Evolutionary conservation across 2,329 filamentous ascomycete species (phyloP), one percentile per base, ranked within the genome.

Genomic region (Ophiostoma tasmaniense): DNA sequence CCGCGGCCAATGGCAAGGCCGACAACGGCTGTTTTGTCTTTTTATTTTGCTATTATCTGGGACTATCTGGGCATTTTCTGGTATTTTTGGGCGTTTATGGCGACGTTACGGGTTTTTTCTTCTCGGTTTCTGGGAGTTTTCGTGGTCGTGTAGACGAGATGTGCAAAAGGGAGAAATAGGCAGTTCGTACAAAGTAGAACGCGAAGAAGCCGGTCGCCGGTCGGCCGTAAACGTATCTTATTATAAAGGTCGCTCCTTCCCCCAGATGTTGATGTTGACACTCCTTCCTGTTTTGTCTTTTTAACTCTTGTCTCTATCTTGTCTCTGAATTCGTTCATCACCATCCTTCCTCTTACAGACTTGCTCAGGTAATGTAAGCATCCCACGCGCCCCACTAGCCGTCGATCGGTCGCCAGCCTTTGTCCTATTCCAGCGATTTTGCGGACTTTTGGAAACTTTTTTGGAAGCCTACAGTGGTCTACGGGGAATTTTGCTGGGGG

Each of bases 371-470:
- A 25, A 11, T 55, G 50, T 55, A 55, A 55, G 64, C 64, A 65
- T 65, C 33, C 37, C 37, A 28, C 64, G 37, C 22, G 68, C 68
- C 37, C 64, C 64, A 66, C 64, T 61, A 35, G 64, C n/a, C 28
- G n/a, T 33, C 61, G 67, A 68, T 68, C 67, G 39, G 30, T 55
- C 59, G 25, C 35, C n/a, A 20, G 25, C 37, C 10, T 37, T 62
- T 62, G 59, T 30, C 59, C 59, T 62, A 62, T 62, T 62, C 59
- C 13, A 62, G 59, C 59, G 30, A 62, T 62, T 13, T 1, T 55
- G 25, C 50, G 25, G 50, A 59, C 65, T 65, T 30, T 33, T 33
- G 33, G 33, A 33, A 33, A 33, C 33, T n/a, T 2, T n/a, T n/a
- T n/a, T n/a, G n/a, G n/a, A n/a, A n/a, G n/a, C n/a, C n/a, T 55